Evolutionary conservation across 1,139 yeast species (phyloP).

Genomic region (Geotrichum phurueaensis): DNA sequence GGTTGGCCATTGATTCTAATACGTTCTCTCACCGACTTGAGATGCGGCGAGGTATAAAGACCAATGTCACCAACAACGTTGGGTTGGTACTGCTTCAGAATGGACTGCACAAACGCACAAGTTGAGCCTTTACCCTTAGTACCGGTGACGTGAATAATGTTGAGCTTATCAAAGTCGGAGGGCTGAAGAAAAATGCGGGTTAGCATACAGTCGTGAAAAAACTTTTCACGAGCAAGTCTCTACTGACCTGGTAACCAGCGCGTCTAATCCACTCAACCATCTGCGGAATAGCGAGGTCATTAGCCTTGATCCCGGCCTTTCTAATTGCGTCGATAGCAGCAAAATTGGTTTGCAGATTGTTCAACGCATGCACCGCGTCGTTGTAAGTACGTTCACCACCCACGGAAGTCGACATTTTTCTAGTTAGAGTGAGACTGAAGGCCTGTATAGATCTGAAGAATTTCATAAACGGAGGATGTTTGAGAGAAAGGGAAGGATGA

Average conservation of each 20-base stretch:
- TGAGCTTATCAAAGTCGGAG: constrained; percentile 61
- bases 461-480: constrained; percentile 4
- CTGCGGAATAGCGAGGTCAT: constrained; percentile 70
- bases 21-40: constrained; percentile 88
- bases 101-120: constrained; percentile 87
- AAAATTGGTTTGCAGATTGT: constrained; percentile 84
- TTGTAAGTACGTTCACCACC: constrained; percentile 12
- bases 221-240: not conserved
- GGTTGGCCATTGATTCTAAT: constrained; percentile 85
- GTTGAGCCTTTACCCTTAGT: constrained; percentile 99
- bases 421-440: not conserved
- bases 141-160: constrained; percentile 89
- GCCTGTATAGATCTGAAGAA: not conserved
- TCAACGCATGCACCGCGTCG: constrained; percentile 72
- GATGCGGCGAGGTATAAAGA: constrained; percentile 89
- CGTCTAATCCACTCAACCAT: constrained; percentile 89
- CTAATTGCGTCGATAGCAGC: constrained; percentile 81
- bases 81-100: constrained; percentile 55
- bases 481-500: not conserved
- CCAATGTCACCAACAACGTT: constrained; percentile 54
- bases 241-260: constrained; percentile 56
- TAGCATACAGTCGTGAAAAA: not conserved
- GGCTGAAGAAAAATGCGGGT: constrained; percentile 4
- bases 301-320: constrained; percentile 62
- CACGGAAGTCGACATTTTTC: constrained; percentile 14